Evolutionary conservation across 345 rosid genomes (phyloP).

Genomic region (Cardamine occulta): DNA sequence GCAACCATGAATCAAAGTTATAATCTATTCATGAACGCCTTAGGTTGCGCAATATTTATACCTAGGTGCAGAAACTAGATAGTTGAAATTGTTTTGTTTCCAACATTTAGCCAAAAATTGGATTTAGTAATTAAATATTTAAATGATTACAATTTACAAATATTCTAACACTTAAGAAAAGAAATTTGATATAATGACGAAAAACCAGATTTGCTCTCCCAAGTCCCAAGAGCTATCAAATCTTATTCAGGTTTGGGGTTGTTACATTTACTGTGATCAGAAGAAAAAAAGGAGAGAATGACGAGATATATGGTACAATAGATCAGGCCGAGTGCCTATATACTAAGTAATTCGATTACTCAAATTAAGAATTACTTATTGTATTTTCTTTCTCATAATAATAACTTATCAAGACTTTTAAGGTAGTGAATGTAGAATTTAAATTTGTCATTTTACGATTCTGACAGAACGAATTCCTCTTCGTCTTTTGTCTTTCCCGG

Average conservation of each 20-base stretch:
- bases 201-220: too few species aligned
- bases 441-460: conserved; percentile 8
- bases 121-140: too few species aligned
- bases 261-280: neutral
- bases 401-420: neutral
- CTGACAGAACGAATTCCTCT: neutral
- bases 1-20: neutral
- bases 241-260: neutral
- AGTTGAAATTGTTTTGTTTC: neutral
- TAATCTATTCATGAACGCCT: too few species aligned
- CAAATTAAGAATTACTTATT: too few species aligned
- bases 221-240: too few species aligned
- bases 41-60: too few species aligned
- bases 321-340: too few species aligned
- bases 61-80: too few species aligned
- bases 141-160: neutral
- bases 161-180: neutral
- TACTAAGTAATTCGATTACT: too few species aligned
- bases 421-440: neutral
- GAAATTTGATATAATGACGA: neutral
- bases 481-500: conserved; percentile 6
- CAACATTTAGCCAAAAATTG: neutral
- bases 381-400: too few species aligned
- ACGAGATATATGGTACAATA: too few species aligned
- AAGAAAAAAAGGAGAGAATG: too few species aligned